A percentile compares a stretch with the other conserved stretches of the same genome.
These are phyloP conservation scores for Syzygium jambos DNA, from an alignment of 345 rosid species.

Conservation along the genomic window DNA sequence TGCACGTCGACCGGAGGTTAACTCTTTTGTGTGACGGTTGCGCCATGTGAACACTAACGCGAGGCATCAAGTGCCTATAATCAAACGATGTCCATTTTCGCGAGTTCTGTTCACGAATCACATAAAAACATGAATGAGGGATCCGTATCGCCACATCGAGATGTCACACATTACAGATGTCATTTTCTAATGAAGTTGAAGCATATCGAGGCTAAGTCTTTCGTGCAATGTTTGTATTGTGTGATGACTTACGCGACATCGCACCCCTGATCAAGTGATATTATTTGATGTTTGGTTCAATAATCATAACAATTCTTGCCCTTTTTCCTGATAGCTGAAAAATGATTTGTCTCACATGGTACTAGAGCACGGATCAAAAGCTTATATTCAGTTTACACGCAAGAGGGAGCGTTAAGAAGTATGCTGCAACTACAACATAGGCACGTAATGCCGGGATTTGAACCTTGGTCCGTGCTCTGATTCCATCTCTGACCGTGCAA, in stretches of 20 bases:
- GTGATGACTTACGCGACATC: not conserved
- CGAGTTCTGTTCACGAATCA: fast-evolving
- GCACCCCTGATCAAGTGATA: not conserved
- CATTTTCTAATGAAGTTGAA: not conserved
- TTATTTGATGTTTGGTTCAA: not conserved
- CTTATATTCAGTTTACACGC: not conserved
- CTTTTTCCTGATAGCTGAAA: not conserved
- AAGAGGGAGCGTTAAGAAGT: not conserved
- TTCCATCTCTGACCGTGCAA: not conserved
- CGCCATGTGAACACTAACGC: not conserved
- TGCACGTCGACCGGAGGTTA: not conserved
- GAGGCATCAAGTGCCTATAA: not conserved
- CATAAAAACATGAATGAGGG: not conserved
- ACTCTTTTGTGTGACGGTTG: not conserved
- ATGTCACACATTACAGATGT: not conserved
- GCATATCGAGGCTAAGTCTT: not conserved
- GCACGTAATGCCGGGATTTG: not conserved
- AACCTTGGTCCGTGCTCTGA: not conserved
- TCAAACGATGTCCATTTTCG: fast-evolving
- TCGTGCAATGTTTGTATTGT: not conserved
- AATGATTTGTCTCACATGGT: not conserved
- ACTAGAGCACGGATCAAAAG: not conserved
- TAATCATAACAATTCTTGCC: not conserved
- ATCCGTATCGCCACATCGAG: fast-evolving
- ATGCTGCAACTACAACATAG: not conserved